phyloP scores from a whole-genome alignment of 208 protist species.

The Tritrichomonas musculus region DNA sequence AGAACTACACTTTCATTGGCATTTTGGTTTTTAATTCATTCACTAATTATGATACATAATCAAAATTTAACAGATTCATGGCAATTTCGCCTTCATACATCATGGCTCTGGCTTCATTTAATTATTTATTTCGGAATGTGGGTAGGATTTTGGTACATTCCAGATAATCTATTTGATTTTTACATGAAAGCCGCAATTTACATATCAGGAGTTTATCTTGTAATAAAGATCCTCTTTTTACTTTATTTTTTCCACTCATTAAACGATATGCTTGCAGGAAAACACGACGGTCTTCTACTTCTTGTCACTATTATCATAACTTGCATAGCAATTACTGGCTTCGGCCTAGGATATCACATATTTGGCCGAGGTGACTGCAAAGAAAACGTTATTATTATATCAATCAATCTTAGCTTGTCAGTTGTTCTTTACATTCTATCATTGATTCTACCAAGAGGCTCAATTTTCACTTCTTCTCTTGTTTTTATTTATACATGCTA shows the following conservation, averaged over 20 bases:
- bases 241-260: neutral
- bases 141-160: neutral
- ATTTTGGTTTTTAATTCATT: conserved; percentile 8
- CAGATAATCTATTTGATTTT: neutral
- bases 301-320: neutral
- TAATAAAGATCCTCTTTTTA: neutral
- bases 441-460: neutral
- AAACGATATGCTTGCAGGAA: neutral
- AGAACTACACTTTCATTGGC: neutral
- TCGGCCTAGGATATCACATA: neutral
- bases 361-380: neutral
- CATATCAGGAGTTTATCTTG: neutral
- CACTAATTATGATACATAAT: neutral
- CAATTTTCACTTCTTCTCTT: neutral
- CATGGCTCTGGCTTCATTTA: neutral
- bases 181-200: neutral
- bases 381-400: neutral
- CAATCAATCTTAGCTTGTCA: neutral
- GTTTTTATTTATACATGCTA: neutral
- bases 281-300: too few species aligned
- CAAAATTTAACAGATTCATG: neutral
- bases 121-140: neutral
- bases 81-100: neutral
- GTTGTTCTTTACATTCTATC: neutral
- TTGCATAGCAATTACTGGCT: neutral